phyloP scores from a whole-genome alignment of 192 early-diverging fungal species.

The Coemansia sp. region DNA sequence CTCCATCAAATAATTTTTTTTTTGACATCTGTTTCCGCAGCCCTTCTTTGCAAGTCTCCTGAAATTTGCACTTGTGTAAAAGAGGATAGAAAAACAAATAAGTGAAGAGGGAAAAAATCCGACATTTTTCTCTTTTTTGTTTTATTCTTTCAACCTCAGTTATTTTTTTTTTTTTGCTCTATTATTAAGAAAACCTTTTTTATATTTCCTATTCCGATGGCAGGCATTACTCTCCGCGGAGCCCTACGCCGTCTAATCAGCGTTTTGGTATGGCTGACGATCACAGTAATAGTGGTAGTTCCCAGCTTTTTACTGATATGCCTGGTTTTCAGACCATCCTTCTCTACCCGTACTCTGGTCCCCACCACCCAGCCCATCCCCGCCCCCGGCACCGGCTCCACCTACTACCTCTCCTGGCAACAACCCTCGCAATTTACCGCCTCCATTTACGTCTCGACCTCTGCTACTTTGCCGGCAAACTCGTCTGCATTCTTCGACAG shows the following conservation, averaged over 20 bases:
- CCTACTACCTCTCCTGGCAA: conserved; percentile 8
- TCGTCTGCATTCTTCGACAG: not conserved
- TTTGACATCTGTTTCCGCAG: too few relatives aligned
- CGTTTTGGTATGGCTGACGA: not conserved
- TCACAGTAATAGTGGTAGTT: not conserved
- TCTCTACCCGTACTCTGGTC: not conserved
- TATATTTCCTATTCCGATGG: not conserved
- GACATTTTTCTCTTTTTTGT: not conserved
- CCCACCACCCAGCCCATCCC: not conserved
- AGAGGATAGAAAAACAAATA: too few relatives aligned
- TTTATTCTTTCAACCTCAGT: not conserved
- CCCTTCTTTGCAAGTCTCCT: too few relatives aligned
- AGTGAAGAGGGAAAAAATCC: too few relatives aligned
- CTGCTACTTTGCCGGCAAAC: not conserved
- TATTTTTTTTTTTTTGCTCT: not conserved
- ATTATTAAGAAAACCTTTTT: conserved; percentile 6
- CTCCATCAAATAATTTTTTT: too few relatives aligned
- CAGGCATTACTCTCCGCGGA: not conserved
- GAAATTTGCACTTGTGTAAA: too few relatives aligned
- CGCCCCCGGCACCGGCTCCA: not conserved
- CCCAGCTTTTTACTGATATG: not conserved
- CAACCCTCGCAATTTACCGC: not conserved
- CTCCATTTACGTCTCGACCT: not conserved
- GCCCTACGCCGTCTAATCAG: not conserved
- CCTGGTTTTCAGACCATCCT: not conserved